Percentiles rank a stretch among this genome's conserved stretches.
phyloP scores from a whole-genome alignment of 1,284 basidiomycete species.

The Cryptococcus sp. region DNA sequence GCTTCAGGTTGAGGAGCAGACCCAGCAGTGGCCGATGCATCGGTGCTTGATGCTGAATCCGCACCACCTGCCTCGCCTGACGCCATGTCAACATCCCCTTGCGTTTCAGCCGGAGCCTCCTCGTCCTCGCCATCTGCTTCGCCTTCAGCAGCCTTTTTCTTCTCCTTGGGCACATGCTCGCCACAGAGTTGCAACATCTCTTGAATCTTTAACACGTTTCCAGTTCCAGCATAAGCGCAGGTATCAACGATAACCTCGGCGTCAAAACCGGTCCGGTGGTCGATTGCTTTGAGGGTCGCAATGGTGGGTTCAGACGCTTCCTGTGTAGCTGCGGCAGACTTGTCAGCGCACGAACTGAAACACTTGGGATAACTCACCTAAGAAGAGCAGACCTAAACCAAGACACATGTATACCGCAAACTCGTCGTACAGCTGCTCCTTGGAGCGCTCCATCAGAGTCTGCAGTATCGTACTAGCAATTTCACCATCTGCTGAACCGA shows the following conservation, averaged over 20 bases:
- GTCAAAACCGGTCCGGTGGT: slow-evolving; percentile 87
- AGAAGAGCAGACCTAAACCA: slow-evolving; percentile 86
- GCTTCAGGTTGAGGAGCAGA: slow-evolving; percentile 16
- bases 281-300: slow-evolving; percentile 91
- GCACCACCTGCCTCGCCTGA: slow-evolving; percentile 10
- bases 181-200: slow-evolving; percentile 90
- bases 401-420: slow-evolving; percentile 91
- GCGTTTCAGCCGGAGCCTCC: slow-evolving; percentile 19
- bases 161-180: slow-evolving; percentile 72
- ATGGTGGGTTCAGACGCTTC: slow-evolving; percentile 93
- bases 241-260: slow-evolving; percentile 92
- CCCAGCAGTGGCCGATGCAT: slow-evolving; percentile 2
- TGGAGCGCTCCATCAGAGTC: slow-evolving; percentile 79
- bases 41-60: slow-evolving; percentile 7
- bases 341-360: slow-evolving; percentile 8
- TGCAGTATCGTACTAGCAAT: slow-evolving; percentile 87
- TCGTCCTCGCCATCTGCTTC: slow-evolving; percentile 28
- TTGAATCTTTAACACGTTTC: slow-evolving; percentile 94
- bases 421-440: slow-evolving; percentile 78
- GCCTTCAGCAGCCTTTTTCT: slow-evolving; percentile 36
- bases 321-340: slow-evolving; percentile 67
- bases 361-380: slow-evolving; percentile 62
- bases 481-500: slow-evolving; percentile 93
- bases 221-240: slow-evolving; percentile 92
- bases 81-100: slow-evolving; percentile 38